These are phyloP conservation scores for Talaromyces trachyspermus DNA, from an alignment of 495 filamentous ascomycete genomes.

Conservation along the genomic window DNA sequence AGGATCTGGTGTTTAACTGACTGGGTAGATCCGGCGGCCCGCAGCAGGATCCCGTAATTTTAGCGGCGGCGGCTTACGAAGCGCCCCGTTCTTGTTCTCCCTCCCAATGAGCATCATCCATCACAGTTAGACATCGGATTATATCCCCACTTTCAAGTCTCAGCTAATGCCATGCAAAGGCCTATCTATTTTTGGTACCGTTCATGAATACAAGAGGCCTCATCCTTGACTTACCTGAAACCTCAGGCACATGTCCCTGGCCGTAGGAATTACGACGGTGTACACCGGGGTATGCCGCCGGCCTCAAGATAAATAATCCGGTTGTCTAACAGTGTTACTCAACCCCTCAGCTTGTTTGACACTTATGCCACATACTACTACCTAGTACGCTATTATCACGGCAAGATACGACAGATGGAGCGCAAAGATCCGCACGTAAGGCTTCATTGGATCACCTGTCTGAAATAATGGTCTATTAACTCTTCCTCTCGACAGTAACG, in stretches of 20 bases:
- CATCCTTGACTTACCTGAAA: neutral
- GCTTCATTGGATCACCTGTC: neutral
- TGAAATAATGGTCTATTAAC: neutral
- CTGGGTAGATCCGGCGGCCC: slow-evolving; percentile 2
- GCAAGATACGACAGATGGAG: neutral
- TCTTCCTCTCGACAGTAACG: neutral
- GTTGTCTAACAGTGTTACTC: neutral
- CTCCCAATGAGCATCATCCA: neutral
- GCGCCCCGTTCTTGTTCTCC: neutral
- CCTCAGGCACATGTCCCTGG: neutral
- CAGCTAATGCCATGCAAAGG: neutral
- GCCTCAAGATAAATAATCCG: neutral
- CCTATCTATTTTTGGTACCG: neutral
- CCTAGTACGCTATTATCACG: neutral
- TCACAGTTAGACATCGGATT: neutral
- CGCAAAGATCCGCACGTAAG: neutral
- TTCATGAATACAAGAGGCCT: neutral
- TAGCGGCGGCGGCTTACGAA: neutral
- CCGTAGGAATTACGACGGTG: neutral
- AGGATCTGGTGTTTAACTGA: neutral
- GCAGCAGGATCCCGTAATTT: neutral
- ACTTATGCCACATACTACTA: neutral
- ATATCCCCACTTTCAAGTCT: neutral
- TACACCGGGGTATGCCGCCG: neutral
- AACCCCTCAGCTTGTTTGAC: neutral